A percentile compares a stretch with the other conserved stretches of the same genome.
Conservation (phyloP, 805 yeast genomes). For the Saccharomycopsis capsularis region DNA sequence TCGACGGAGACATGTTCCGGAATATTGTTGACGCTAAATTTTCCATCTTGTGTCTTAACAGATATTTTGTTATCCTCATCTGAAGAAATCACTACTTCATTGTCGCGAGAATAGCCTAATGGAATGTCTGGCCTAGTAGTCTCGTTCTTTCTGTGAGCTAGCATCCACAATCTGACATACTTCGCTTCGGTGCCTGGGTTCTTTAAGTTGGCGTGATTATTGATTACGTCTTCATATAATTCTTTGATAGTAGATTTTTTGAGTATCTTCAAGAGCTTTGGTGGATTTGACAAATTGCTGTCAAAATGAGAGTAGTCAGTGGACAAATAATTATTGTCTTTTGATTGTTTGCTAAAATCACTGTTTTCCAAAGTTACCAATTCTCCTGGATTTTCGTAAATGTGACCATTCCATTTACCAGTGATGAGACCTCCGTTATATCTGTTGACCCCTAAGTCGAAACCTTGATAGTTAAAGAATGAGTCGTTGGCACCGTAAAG, state of each 20-base stretch:
- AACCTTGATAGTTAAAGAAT: conserved; percentile 58
- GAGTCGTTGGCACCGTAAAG: conserved; percentile 45
- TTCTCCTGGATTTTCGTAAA: conserved; percentile 20
- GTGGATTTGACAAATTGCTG: conserved; percentile 15
- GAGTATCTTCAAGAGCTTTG: conserved; percentile 35
- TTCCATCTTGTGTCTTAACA: neutral
- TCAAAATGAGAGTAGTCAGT: neutral
- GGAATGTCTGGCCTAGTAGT: conserved; percentile 57
- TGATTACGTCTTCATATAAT: conserved; percentile 44
- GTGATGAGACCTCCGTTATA: conserved; percentile 23
- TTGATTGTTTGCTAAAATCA: neutral
- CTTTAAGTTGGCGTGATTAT: conserved; percentile 31
- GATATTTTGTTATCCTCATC: conserved; percentile 7
- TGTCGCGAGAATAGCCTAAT: conserved; percentile 23
- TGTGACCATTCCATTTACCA: conserved; percentile 22
- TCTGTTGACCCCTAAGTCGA: conserved; percentile 69
- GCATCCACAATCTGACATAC: conserved; percentile 52
- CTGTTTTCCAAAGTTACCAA: conserved; percentile 2
- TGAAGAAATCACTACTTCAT: conserved; percentile 22
- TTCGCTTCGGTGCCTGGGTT: conserved; percentile 27
- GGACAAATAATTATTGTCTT: neutral
- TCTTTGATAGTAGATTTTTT: conserved; percentile 49
- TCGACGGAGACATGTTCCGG: conserved; percentile 30
- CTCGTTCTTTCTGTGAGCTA: conserved; percentile 61
- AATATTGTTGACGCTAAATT: conserved; percentile 5